Conservation (phyloP, 169 alveolate genomes). For the Theileria sp. region DNA sequence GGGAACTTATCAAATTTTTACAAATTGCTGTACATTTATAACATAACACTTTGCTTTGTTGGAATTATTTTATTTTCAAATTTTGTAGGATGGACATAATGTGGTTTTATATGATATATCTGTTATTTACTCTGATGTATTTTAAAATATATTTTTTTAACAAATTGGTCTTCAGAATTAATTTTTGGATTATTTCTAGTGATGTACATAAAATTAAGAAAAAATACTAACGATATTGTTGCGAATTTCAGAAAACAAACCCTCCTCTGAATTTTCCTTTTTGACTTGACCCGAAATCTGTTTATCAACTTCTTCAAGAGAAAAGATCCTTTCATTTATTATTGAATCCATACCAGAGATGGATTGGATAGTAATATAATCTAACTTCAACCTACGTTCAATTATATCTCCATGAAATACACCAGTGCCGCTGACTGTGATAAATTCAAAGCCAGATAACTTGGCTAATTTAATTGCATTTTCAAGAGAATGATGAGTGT, state of each 20-base stretch:
- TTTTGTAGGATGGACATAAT: constrained; percentile 59
- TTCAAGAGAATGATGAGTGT: background rate
- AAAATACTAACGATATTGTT: background rate
- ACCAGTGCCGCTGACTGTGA: background rate
- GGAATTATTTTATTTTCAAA: constrained; percentile 56
- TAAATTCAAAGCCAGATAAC: background rate
- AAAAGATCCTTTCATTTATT: background rate
- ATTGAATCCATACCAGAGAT: background rate
- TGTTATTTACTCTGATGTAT: background rate
- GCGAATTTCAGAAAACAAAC: background rate
- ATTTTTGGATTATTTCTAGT: background rate
- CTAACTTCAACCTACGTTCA: background rate
- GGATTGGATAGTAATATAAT: background rate
- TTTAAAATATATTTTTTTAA: background rate
- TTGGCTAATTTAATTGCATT: background rate
- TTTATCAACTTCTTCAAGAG: background rate
- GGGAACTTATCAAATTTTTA: background rate
- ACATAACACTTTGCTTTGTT: constrained; percentile 38
- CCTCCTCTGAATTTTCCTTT: background rate
- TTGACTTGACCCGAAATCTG: background rate
- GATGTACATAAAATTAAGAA: background rate
- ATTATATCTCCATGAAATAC: background rate
- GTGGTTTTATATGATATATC: background rate
- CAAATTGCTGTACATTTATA: background rate
- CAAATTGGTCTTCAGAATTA: background rate